Evolutionary conservation across 441 rosid species (phyloP), one percentile per base, ranked within the genome.

Genomic region (Mallotus repandus): DNA sequence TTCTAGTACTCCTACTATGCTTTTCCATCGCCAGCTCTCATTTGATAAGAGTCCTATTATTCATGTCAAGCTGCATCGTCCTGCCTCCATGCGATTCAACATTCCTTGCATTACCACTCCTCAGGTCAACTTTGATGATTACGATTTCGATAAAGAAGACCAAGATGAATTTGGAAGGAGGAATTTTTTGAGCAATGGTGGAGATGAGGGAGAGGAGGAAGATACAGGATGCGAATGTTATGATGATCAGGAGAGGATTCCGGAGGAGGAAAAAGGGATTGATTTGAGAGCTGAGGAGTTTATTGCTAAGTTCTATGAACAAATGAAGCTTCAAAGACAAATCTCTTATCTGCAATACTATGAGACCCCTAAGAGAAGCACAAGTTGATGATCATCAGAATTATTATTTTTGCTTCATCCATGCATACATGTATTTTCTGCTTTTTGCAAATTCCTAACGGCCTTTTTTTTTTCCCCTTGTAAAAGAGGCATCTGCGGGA

Each of bases 231-330:
- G 29, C 5, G 63, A 60, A 43, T 43, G 5, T 29, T 29, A 29
- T 29, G 32, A 29, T 5, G 9, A 43, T 43, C 46, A 43, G 54
- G 83, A 79, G 19, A 83, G 63, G 25, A 66, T 65, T 41, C 50
- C 57, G 0, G 71, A 10, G 9, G 89, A 87, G 72, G 97, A 84
- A 62, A 85, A 88, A 69, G 97, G 82, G 66, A 90, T 95, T 69
- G 96, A 95, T 78, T 70, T 75, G 43, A 89, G 85, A 81, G 99
- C 99, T 4, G 99, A 90, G 75, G 84, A 87, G 88, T 95, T 95
- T 74, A 95, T 92, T 61, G 90, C 92, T 22, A 80, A 85, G 48
- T 92, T 95, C 79, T 81, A 88, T 75, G 79, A 81, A 69, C 92
- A 90, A 75, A 86, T 93, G 70, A 91, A 83, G 83, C 82, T 90